Percentiles rank a stretch among this genome's conserved stretches.
Conservation (phyloP, 208 protist species). For the Trichomonas gallinae region DNA sequence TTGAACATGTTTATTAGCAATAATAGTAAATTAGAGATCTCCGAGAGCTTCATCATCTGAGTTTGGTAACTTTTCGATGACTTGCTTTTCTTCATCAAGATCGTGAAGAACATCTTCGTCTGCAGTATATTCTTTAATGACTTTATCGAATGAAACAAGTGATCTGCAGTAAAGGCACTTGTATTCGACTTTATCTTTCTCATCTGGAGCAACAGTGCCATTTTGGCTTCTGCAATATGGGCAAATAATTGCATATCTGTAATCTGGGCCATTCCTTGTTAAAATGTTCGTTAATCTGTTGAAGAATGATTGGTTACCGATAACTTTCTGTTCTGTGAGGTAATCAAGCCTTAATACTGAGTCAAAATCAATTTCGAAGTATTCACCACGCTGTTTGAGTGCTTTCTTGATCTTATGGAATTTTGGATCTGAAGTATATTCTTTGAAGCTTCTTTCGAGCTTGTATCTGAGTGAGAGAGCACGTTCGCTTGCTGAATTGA, state of each 20-base stretch:
- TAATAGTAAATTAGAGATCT: not conserved
- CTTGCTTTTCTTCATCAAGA: not conserved
- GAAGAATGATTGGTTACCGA: not conserved
- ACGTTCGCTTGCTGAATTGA: not conserved
- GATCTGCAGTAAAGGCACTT: not conserved
- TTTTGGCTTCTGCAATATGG: not conserved
- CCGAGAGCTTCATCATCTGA: not conserved
- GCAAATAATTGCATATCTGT: not conserved
- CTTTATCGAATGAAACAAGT: not conserved
- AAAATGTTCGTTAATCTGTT: not conserved
- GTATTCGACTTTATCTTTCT: not conserved
- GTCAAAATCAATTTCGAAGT: not conserved
- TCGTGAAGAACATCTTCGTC: not conserved
- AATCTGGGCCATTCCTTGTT: not conserved
- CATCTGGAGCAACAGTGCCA: not conserved
- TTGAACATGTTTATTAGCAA: too few relatives aligned
- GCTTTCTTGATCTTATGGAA: not conserved
- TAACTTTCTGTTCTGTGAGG: not conserved
- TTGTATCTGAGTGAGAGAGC: not conserved
- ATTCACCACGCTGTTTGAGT: not conserved
- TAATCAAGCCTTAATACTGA: not conserved
- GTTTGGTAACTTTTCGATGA: not conserved
- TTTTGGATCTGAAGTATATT: not conserved
- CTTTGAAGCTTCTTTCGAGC: not conserved
- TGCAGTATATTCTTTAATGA: not conserved